phyloP scores from a whole-genome alignment of 768 basidiomycete genomes.

The Pleurotus djamor region DNA sequence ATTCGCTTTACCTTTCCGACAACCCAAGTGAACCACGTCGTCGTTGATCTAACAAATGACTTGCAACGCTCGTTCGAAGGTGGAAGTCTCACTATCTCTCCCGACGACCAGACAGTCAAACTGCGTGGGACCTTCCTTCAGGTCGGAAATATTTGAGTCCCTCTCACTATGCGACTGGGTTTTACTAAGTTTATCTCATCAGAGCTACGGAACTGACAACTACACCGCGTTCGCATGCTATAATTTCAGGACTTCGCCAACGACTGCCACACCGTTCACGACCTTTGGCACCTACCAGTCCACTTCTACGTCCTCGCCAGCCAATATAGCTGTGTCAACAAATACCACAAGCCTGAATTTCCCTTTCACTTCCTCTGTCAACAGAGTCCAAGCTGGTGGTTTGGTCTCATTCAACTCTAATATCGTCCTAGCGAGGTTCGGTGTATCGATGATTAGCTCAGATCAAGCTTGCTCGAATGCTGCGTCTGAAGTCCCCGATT shows the following conservation, averaged over 20 bases:
- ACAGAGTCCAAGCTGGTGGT: constrained; percentile 41
- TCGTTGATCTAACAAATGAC: constrained; percentile 44
- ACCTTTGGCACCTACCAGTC: constrained; percentile 41
- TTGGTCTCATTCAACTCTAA: constrained; percentile 36
- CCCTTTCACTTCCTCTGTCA: constrained; percentile 33
- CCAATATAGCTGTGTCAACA: constrained; percentile 28
- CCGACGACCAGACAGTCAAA: constrained; percentile 29
- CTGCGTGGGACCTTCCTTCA: constrained; percentile 44
- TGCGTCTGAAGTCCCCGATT: constrained; percentile 47
- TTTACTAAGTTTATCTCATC: neutral
- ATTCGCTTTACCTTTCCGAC: constrained; percentile 59
- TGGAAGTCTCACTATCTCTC: constrained; percentile 30
- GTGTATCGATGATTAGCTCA: constrained; percentile 51
- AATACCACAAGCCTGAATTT: constrained; percentile 30
- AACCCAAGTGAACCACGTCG: constrained; percentile 43
- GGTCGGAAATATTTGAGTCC: constrained; percentile 16
- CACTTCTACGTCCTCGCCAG: constrained; percentile 25
- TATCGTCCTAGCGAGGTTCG: constrained; percentile 49
- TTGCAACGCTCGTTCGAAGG: constrained; percentile 46
- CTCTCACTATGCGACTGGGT: neutral
- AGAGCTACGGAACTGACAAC: constrained; percentile 48
- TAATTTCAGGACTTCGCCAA: constrained; percentile 32
- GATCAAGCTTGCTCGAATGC: constrained; percentile 59
- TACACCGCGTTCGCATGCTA: constrained; percentile 50
- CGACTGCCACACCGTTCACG: constrained; percentile 15